Evolutionary conservation across 2,329 filamentous ascomycete genomes (phyloP).

Genomic region (Colletotrichum gigasporum): DNA sequence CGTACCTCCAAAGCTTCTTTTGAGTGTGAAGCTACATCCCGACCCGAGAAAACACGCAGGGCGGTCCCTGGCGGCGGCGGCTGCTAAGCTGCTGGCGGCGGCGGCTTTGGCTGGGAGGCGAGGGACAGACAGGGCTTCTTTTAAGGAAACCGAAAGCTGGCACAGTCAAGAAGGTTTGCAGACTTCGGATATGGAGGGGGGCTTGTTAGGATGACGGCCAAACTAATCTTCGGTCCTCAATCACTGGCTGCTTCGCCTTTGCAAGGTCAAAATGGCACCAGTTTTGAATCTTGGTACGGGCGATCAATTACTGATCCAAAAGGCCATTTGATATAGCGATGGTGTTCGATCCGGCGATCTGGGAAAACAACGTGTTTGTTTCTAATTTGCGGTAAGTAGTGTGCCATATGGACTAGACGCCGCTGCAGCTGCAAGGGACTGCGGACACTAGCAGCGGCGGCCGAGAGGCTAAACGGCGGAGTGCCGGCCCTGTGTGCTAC

Average conservation of each 20-base stretch:
- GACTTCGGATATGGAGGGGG: not conserved
- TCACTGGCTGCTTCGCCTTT: not conserved
- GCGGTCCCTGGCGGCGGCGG: not conserved
- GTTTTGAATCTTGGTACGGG: not conserved
- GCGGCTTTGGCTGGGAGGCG: not conserved
- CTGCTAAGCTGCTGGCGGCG: not conserved
- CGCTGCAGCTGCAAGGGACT: not conserved
- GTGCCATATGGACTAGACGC: too few species aligned
- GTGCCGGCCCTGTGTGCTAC: conserved; percentile 4
- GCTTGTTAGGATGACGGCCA: conserved; percentile 15
- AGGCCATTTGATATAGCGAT: not conserved
- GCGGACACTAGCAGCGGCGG: not conserved
- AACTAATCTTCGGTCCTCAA: not conserved
- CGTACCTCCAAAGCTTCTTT: not conserved
- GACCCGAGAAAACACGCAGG: not conserved
- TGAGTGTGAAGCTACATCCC: not conserved
- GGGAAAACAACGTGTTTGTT: not conserved
- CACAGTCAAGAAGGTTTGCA: not conserved
- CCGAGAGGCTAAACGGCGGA: not conserved
- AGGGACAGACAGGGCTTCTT: not conserved
- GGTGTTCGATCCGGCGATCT: not conserved
- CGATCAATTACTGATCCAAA: not conserved
- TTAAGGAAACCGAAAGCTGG: not conserved
- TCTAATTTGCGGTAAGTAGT: too few species aligned
- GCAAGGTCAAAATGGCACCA: not conserved